Evolutionary conservation across 2,329 filamentous ascomycete species (phyloP), one percentile per base, ranked within the genome.

Genomic region (Aspergillus oerlinghausenensis): DNA sequence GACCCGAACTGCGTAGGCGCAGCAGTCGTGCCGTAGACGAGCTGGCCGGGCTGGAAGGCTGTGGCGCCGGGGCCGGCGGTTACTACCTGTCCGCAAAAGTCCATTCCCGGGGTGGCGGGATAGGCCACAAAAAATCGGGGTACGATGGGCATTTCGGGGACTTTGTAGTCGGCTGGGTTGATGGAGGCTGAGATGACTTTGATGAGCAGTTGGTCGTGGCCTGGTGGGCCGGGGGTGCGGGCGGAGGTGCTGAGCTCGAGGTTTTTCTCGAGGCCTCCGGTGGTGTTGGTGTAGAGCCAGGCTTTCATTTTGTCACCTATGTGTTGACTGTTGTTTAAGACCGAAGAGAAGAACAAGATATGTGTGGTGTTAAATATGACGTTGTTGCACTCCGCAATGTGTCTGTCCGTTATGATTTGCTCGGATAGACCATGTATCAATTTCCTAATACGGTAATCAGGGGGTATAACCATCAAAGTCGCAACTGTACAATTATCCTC

Each of bases 111-210:
- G 1, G 76, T 76, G 2, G 77, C 79, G 0, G 79, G 77, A 4
- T 67, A 69, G 25, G 70, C 65, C 50, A 80, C 68, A 1, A 77
- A 40, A 23, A 76, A 59, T 3, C 75, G 72, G 1, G 69, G 68
- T 5, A 82, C 55, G 2, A 79, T 23, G 0, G 78, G 70, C 28
- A 79, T 71, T 65, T 88, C 84, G 9, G 82, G 76, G 1, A 83
- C 61, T 69, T 88, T 88, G 77, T 85, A 82, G 76, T 89, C 87
- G 28, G 82, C 81, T 0, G 85, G 85, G 66, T 88, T 88, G 60
- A 88, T 67, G 25, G 80, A 73, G 26, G 78, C 76, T 55, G 77
- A 73, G 56, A 81, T 70, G 7, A 88, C 80, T 59, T 81, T 73
- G 50, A 88, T 73, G 14, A 88, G 77, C 48, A 86, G 66, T 59